Evolutionary conservation across 148 eudicot species (phyloP), one percentile per base, ranked within the genome.

Genomic region (Persicaria tinctoria): DNA sequence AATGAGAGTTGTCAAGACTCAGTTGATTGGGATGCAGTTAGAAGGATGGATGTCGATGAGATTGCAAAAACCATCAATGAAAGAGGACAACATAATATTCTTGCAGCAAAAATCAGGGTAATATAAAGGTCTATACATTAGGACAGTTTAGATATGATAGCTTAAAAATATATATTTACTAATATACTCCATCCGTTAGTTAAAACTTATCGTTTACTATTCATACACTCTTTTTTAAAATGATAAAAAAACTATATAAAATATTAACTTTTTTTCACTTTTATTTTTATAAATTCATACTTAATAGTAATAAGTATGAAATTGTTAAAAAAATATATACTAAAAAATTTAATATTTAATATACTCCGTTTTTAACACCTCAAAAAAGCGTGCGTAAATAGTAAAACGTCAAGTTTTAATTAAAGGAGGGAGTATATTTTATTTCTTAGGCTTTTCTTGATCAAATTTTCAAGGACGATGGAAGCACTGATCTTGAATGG

Each of bases 401-500:
- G 27, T 23, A 23, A 23, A 23, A 23, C 27, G 1, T 23, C 27
- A 41, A 23, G 20, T 64, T 27, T 6, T 64, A 1, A 18, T 4
- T 47, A 23, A 13, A 23, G 27, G 27, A 23, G 1, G 0, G 27
- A 23, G 27, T 23, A 23, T n/a, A 5, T 6, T 20, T 8, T 51
- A 5, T 62, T 68, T 23, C 27, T 23, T 57, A 86, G 87, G 83
- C 60, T 14, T 74, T 84, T 75, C 80, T 84, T 27, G 47, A 78
- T 14, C 66, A 79, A 18, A 46, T 82, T 47, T 50, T 80, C 48
- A 53, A 27, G 46, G 78, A 78, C 51, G 80, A 78, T 47, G 83
- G 89, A 59, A 82, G 82, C 78, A 66, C 78, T 80, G 84, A 86
- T 77, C 89, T 86, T 8, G 89, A 86, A 76, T 86, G 89, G 89